A percentile compares a stretch with the other conserved stretches of the same genome.
Conservation (phyloP, 495 filamentous ascomycete genomes). For the Lepidopterella palustris region DNA sequence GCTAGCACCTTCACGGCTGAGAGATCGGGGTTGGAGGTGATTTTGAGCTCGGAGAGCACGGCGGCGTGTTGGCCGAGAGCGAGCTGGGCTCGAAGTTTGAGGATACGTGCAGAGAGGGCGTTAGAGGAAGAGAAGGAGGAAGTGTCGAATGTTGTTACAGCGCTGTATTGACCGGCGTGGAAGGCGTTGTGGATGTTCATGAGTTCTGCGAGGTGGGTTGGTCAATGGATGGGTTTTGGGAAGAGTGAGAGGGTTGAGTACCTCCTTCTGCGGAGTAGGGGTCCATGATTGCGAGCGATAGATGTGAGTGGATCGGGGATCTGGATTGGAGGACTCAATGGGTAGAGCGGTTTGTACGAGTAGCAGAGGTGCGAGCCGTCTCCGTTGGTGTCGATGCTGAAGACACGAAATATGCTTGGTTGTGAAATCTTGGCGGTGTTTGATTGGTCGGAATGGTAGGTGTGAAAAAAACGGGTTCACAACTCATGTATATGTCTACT, state of each 20-base stretch:
- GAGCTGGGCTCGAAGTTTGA: constrained; percentile 73
- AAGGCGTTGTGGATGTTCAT: constrained; percentile 94
- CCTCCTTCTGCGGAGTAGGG: constrained; percentile 90
- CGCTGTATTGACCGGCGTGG: constrained; percentile 82
- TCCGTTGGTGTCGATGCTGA: neutral
- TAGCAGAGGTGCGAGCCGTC: no score
- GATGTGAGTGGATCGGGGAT: no score
- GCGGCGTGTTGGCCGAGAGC: constrained; percentile 69
- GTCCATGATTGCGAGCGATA: constrained; percentile 67
- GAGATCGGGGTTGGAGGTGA: constrained; percentile 66
- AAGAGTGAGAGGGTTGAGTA: constrained; percentile 24
- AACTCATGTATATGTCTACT: no score
- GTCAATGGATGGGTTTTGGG: constrained; percentile 7
- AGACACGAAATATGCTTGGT: neutral
- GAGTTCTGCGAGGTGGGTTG: constrained; percentile 55
- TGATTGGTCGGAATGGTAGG: neutral
- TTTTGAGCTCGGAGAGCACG: constrained; percentile 60
- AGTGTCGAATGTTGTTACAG: constrained; percentile 74
- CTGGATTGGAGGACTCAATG: no score
- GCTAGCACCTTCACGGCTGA: constrained; percentile 71
- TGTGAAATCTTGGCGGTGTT: neutral
- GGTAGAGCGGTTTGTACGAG: no score
- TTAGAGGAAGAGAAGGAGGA: constrained; percentile 71
- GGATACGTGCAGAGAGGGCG: constrained; percentile 65
- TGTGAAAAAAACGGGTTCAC: neutral